A percentile compares a stretch with the other conserved stretches of the same genome.
phyloP scores from a whole-genome alignment of 495 filamentous ascomycete species.

The Annulohypoxylon stygium region DNA sequence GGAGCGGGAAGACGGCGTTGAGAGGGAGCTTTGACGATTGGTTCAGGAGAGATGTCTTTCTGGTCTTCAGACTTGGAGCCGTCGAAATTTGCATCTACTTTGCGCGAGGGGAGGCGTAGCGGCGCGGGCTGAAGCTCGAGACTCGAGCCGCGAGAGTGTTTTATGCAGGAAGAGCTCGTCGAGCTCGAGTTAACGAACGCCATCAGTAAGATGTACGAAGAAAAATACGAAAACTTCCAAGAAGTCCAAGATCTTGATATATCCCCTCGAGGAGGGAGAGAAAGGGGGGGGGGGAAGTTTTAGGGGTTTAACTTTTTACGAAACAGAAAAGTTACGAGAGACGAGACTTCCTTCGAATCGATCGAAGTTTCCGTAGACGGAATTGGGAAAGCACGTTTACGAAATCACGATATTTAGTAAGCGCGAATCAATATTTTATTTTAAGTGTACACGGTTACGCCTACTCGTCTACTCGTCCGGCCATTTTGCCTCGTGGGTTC shows the following conservation, averaged over 20 bases:
- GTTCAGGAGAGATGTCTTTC: conserved; percentile 22
- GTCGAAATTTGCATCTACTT: conserved; percentile 30
- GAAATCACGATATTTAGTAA: too few relatives aligned
- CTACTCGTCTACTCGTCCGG: conserved; percentile 23
- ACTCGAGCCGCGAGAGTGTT: conserved; percentile 35
- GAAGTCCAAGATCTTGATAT: conserved; percentile 39
- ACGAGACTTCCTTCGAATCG: too few relatives aligned
- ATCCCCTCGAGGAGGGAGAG: too few relatives aligned
- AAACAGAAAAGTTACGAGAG: too few relatives aligned
- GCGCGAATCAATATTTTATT: too few relatives aligned
- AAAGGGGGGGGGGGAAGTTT: too few relatives aligned
- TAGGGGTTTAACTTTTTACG: too few relatives aligned
- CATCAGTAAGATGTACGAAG: conserved; percentile 33
- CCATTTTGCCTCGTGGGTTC: conserved; percentile 49
- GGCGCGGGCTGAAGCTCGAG: conserved; percentile 50
- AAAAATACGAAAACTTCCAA: conserved; percentile 42
- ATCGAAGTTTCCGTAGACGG: too few relatives aligned
- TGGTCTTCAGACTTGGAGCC: conserved; percentile 20
- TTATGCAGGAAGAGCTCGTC: conserved; percentile 26
- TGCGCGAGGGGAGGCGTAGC: conserved; percentile 48
- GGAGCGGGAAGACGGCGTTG: conserved; percentile 31
- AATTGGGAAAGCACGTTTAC: too few relatives aligned
- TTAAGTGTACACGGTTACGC: too few relatives aligned
- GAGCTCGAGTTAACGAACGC: conserved; percentile 30
- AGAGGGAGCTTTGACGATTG: conserved; percentile 19